Percentiles rank a stretch among this genome's conserved stretches.
phyloP scores from a whole-genome alignment of 257 asterid genomes.

The Przewalskia tangutica region DNA sequence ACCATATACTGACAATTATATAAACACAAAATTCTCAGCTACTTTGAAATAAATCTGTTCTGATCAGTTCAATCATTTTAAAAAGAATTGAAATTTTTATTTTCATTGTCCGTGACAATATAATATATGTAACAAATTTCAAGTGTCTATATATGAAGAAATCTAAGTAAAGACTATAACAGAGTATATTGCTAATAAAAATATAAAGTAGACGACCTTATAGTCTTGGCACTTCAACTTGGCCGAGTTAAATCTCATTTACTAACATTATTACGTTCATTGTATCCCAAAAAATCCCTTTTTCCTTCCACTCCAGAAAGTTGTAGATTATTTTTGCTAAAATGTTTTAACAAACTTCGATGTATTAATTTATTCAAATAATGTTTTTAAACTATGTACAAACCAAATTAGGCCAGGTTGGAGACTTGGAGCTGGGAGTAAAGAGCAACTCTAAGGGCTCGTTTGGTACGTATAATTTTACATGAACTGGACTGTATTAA shows the following conservation, averaged over 20 bases:
- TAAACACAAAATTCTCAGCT: not conserved
- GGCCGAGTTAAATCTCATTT: not conserved
- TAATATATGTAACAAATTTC: too few relatives aligned
- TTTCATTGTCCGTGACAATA: not conserved
- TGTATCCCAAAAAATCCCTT: not conserved
- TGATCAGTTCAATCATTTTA: not conserved
- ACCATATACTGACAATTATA: not conserved
- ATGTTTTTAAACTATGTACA: not conserved
- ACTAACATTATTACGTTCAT: not conserved
- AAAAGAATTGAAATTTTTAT: not conserved
- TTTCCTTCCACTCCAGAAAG: not conserved
- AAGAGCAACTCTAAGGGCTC: not conserved
- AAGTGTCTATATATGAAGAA: too few relatives aligned
- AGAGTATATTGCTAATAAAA: not conserved
- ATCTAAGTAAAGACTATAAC: too few relatives aligned
- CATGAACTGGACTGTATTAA: too few relatives aligned
- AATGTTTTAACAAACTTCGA: not conserved
- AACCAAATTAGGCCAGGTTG: not conserved
- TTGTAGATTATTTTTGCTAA: not conserved
- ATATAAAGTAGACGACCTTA: not conserved
- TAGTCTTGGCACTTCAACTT: not conserved
- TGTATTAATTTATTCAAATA: not conserved
- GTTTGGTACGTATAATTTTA: too few relatives aligned
- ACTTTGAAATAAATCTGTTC: not conserved
- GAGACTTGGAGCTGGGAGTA: not conserved